phyloP scores from a whole-genome alignment of 73 alveolate species.

The Paramecium sexaurelia region DNA sequence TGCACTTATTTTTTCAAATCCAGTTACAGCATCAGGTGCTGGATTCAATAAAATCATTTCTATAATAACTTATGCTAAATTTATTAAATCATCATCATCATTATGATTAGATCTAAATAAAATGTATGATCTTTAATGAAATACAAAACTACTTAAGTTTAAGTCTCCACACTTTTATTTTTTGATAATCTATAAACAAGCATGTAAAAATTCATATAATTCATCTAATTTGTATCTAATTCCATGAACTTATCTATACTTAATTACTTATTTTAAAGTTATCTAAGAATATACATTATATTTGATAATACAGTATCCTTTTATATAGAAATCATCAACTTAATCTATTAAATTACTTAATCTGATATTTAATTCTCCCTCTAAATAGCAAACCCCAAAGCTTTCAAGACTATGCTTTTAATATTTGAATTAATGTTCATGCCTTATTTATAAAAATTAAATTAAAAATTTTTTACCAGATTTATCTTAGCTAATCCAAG shows the following conservation, averaged over 20 bases:
- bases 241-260: neutral
- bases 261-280: conserved; percentile 16
- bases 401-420: neutral
- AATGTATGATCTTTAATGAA: neutral
- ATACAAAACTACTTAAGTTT: neutral
- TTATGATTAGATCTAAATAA: neutral
- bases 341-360: neutral
- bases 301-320: neutral
- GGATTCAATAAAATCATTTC: conserved; percentile 15
- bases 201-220: neutral
- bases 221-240: neutral
- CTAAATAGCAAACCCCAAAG: neutral
- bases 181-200: neutral
- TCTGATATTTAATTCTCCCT: neutral
- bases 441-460: neutral
- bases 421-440: neutral
- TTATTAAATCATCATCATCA: neutral
- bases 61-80: neutral
- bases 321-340: conserved; percentile 10
- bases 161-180: neutral
- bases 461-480: neutral
- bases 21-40: neutral
- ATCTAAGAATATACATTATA: neutral
- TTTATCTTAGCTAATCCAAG: neutral
- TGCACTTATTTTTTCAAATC: neutral